A percentile compares a stretch with the other conserved stretches of the same genome.
Evolutionary conservation across 2,329 filamentous ascomycete species (phyloP).

Genomic region (Neurospora sp.): DNA sequence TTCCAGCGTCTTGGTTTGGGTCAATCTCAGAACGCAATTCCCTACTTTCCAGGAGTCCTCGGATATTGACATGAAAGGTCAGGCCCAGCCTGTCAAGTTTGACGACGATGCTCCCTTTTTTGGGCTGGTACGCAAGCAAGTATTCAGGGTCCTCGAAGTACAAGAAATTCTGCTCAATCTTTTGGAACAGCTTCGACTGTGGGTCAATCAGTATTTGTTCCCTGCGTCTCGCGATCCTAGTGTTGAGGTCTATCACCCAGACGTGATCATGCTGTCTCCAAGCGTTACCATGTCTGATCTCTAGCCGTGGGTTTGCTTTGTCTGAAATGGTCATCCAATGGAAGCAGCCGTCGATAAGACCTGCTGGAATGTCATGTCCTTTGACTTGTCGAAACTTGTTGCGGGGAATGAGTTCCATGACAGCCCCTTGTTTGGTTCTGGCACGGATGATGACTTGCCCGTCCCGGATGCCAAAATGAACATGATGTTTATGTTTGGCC

Average conservation of each 20-base stretch:
- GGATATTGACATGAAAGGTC: background rate
- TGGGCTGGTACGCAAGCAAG: background rate
- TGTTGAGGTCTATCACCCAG: background rate
- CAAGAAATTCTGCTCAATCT: background rate
- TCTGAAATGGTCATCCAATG: background rate
- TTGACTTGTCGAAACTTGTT: background rate
- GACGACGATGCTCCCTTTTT: background rate
- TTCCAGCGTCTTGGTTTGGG: constrained; percentile 1
- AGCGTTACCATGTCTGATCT: background rate
- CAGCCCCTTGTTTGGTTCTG: background rate
- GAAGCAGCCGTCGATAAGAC: background rate
- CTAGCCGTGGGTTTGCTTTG: background rate
- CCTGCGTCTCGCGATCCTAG: background rate
- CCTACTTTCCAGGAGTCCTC: background rate
- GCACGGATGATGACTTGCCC: constrained; percentile 2
- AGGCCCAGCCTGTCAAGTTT: background rate
- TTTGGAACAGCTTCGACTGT: background rate
- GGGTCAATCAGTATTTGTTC: background rate
- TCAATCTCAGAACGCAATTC: constrained; percentile 1
- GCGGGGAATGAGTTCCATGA: background rate
- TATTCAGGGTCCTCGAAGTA: background rate
- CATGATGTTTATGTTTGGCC: background rate
- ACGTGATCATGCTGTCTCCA: background rate
- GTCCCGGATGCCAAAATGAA: constrained; percentile 1
- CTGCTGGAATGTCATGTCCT: background rate